phyloP scores from a whole-genome alignment of 164 flowering plant species.

The Liquidambar formosana region DNA sequence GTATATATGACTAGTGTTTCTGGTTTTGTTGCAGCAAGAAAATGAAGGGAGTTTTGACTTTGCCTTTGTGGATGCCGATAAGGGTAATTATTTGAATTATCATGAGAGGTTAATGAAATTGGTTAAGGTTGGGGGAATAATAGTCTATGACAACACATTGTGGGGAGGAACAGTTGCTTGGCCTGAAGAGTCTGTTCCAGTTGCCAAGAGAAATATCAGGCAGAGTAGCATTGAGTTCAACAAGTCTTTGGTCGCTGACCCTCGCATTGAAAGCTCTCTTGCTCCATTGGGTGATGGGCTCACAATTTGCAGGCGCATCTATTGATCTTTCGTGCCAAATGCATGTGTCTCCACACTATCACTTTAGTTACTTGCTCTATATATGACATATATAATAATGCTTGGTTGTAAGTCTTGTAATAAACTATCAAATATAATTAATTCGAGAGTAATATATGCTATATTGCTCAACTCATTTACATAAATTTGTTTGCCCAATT shows the following conservation, averaged over 20 bases:
- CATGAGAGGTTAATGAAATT: slow-evolving; percentile 45
- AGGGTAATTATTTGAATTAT: slow-evolving; percentile 38
- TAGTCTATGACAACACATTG: slow-evolving; percentile 49
- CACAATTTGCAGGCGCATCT: slow-evolving; percentile 24
- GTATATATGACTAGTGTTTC: too few relatives aligned
- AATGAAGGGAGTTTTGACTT: slow-evolving; percentile 43
- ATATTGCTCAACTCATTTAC: too few relatives aligned
- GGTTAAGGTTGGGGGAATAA: slow-evolving; percentile 43
- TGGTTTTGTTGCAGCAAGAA: slow-evolving; percentile 26
- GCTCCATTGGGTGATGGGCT: slow-evolving; percentile 40
- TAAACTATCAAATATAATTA: too few relatives aligned
- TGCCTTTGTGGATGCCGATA: slow-evolving; percentile 57
- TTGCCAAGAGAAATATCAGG: neutral
- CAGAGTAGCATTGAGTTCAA: slow-evolving; percentile 19
- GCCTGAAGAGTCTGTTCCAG: slow-evolving; percentile 25
- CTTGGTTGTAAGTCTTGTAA: too few relatives aligned
- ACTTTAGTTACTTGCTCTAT: too few relatives aligned
- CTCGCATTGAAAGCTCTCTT: slow-evolving; percentile 26
- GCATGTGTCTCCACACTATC: too few relatives aligned
- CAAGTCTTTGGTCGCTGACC: slow-evolving; percentile 27
- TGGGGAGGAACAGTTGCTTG: slow-evolving; percentile 46
- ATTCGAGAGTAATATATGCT: too few relatives aligned
- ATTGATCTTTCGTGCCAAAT: neutral
- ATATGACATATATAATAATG: too few relatives aligned
- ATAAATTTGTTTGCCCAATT: too few relatives aligned